Evolutionary conservation across 345 rosid genomes (phyloP).

Genomic region (Murraya koenigii): DNA sequence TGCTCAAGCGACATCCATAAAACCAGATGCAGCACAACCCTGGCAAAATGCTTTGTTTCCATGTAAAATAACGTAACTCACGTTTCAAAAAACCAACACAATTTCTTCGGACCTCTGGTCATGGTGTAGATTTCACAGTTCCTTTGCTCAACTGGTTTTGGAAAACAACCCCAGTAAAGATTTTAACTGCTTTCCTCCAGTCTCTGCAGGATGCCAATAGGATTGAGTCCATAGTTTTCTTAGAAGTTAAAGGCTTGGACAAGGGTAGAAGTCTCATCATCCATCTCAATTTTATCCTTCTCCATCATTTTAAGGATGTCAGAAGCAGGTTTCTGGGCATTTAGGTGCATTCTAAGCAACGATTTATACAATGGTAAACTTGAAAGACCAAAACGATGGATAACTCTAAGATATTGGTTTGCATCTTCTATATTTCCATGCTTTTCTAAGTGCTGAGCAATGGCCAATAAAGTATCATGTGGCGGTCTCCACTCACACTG

Average conservation of each 20-base stretch:
- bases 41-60: not conserved
- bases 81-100: not conserved
- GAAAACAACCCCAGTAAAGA: not conserved
- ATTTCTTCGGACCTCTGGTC: not conserved
- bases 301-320: constrained; percentile 56
- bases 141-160: not conserved
- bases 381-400: constrained; percentile 46
- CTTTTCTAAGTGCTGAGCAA: constrained; percentile 51
- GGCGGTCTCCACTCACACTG: constrained; percentile 59
- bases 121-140: not conserved
- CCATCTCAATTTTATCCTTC: constrained; percentile 39
- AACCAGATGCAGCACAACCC: not conserved
- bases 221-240: not conserved
- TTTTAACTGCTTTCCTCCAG: not conserved
- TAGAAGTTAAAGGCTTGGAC: constrained; percentile 23
- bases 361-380: constrained; percentile 46
- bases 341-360: constrained; percentile 43
- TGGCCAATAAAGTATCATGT: constrained; percentile 31
- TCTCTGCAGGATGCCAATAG: not conserved
- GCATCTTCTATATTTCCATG: constrained; percentile 48
- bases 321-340: constrained; percentile 34
- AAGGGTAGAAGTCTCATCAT: constrained; percentile 34
- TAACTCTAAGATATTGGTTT: constrained; percentile 30
- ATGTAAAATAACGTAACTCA: not conserved
- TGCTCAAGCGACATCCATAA: not conserved